Evolutionary conservation across 352 stramenopile genomes (phyloP).

Genomic region (Globisporangium spiculum): DNA sequence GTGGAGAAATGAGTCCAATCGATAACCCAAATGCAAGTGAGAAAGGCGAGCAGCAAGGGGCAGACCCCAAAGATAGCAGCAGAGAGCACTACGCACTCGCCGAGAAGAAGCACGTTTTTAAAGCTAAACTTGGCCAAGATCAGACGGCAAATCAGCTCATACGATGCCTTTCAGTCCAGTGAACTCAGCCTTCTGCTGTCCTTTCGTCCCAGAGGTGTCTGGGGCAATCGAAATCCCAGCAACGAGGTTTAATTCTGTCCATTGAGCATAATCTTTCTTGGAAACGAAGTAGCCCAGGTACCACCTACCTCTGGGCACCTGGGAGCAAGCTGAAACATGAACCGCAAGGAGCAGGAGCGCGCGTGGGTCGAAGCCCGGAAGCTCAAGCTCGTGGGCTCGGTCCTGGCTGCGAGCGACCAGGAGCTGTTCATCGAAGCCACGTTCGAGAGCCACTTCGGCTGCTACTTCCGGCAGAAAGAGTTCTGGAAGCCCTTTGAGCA

Average conservation of each 20-base stretch:
- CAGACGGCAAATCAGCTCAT: neutral
- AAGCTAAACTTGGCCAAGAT: neutral
- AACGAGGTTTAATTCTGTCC: neutral
- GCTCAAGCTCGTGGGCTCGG: slow-evolving; percentile 36
- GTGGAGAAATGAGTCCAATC: neutral
- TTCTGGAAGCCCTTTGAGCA: slow-evolving; percentile 63
- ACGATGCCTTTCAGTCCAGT: neutral
- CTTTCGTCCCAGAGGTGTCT: neutral
- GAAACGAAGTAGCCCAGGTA: neutral
- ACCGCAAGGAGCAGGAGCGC: slow-evolving; percentile 18
- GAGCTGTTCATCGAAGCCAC: slow-evolving; percentile 50
- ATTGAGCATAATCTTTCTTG: neutral
- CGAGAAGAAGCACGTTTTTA: neutral
- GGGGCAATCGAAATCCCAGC: neutral
- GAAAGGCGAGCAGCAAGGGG: neutral
- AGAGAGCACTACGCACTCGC: neutral
- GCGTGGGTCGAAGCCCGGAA: slow-evolving; percentile 35
- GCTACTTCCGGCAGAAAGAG: slow-evolving; percentile 26
- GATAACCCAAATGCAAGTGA: neutral
- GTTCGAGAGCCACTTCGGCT: slow-evolving; percentile 44
- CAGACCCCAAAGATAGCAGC: neutral
- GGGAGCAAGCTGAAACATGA: slow-evolving; percentile 1
- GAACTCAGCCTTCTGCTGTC: neutral
- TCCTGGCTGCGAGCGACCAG: slow-evolving; percentile 34
- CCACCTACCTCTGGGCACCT: neutral